Evolutionary conservation across 345 rosid species (phyloP).

Genomic region (Citrus australasica): DNA sequence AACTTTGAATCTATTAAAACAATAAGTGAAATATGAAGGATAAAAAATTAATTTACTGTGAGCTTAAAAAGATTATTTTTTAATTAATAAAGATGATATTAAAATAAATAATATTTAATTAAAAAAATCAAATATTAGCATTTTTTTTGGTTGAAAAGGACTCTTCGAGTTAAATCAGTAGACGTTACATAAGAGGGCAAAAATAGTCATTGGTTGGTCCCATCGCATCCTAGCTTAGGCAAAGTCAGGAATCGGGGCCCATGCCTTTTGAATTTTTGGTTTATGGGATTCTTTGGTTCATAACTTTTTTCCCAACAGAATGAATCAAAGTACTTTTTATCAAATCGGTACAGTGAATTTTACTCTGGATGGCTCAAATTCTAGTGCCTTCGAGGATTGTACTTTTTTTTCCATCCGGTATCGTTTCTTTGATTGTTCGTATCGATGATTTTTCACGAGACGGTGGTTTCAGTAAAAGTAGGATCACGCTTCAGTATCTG

Average conservation of each 20-base stretch:
- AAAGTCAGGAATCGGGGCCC: background rate
- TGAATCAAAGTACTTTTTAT: background rate
- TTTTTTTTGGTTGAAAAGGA: too few species aligned
- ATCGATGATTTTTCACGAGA: too few species aligned
- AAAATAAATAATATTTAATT: too few species aligned
- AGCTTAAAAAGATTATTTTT: too few species aligned
- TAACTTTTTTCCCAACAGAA: background rate
- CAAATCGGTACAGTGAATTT: too few species aligned
- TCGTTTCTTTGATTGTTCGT: too few species aligned
- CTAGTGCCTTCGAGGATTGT: background rate
- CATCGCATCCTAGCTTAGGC: background rate
- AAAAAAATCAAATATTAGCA: background rate
- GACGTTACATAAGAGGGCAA: background rate
- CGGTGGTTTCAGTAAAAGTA: background rate
- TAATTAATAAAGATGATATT: too few species aligned
- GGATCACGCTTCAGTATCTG: background rate
- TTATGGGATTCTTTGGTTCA: background rate
- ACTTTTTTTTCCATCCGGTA: background rate
- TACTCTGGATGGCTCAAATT: background rate
- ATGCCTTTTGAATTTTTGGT: constrained; percentile 5
- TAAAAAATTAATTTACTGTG: too few species aligned
- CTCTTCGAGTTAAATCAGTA: background rate
- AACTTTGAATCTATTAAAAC: too few species aligned
- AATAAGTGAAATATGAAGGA: too few species aligned
- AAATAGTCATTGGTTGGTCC: background rate